Percentiles rank a stretch among this genome's conserved stretches.
These are phyloP conservation scores for Erythrobasidium yunnanense DNA, from an alignment of 768 basidiomycete genomes.

Conservation along the genomic window DNA sequence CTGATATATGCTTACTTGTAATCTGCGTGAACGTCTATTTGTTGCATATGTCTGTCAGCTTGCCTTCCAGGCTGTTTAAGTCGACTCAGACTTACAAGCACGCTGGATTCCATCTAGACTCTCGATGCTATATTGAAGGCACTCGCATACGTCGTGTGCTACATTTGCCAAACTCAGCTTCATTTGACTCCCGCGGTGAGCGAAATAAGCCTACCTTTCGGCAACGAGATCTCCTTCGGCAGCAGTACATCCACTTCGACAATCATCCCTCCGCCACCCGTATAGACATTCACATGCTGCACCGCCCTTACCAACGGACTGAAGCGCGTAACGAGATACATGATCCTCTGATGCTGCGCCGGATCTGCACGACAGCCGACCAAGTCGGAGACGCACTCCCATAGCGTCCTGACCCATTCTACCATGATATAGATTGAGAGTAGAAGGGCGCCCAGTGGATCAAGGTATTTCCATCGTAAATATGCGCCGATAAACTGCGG, in stretches of 20 bases:
- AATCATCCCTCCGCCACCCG: slow-evolving; percentile 41
- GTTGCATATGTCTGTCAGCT: neutral
- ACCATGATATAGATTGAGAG: slow-evolving; percentile 39
- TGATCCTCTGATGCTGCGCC: slow-evolving; percentile 35
- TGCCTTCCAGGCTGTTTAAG: neutral
- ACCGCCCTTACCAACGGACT: slow-evolving; percentile 41
- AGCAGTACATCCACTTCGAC: slow-evolving; percentile 35
- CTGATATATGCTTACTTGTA: slow-evolving; percentile 6
- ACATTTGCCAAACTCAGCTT: neutral
- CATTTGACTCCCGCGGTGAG: neutral
- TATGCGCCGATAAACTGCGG: slow-evolving; percentile 37
- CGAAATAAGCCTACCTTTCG: slow-evolving; percentile 30
- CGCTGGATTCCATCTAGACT: slow-evolving; percentile 1
- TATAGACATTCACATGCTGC: slow-evolving; percentile 42
- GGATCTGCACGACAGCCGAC: slow-evolving; percentile 38
- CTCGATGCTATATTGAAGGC: slow-evolving; percentile 23
- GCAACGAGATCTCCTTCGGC: slow-evolving; percentile 25
- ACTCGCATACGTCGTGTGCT: slow-evolving; percentile 23
- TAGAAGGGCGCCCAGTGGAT: slow-evolving; percentile 44
- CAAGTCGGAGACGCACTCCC: slow-evolving; percentile 42
- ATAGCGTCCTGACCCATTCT: slow-evolving; percentile 43
- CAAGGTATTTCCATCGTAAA: slow-evolving; percentile 40
- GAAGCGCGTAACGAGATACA: slow-evolving; percentile 44
- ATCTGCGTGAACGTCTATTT: slow-evolving; percentile 18
- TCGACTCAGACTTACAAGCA: neutral